Evolutionary conservation across 148 eudicot species (phyloP).

Genomic region (Pouteria glomerata): DNA sequence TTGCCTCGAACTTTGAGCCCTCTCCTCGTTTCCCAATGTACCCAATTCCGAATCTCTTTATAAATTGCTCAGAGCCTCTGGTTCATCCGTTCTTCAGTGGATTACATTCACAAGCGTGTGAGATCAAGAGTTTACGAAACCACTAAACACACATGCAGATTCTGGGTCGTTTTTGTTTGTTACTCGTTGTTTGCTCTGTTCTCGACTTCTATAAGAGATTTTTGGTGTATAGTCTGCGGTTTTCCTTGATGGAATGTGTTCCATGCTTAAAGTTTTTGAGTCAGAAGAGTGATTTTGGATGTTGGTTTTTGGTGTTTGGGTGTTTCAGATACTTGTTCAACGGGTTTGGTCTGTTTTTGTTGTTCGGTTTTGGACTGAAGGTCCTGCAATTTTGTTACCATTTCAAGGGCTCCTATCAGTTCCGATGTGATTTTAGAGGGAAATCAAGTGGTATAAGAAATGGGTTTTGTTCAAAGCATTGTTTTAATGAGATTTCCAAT

Average conservation of each 20-base stretch:
- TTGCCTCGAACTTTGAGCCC: not conserved
- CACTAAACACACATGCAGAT: not conserved
- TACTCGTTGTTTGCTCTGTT: constrained; percentile 30
- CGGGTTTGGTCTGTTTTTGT: constrained; percentile 27
- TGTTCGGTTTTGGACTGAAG: constrained; percentile 40
- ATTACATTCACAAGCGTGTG: too few relatives aligned
- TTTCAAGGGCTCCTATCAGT: constrained; percentile 18
- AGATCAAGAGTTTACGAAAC: too few relatives aligned
- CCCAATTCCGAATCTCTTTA: not conserved
- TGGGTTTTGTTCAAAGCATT: constrained; percentile 23
- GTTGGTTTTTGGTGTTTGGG: constrained; percentile 46
- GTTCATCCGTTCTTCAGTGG: too few relatives aligned
- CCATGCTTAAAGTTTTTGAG: constrained; percentile 38
- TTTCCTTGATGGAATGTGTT: constrained; percentile 47
- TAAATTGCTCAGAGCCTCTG: too few relatives aligned
- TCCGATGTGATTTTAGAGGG: constrained; percentile 23
- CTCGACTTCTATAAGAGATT: constrained; percentile 33
- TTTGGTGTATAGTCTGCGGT: constrained; percentile 21
- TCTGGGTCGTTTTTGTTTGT: constrained; percentile 13
- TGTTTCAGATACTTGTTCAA: constrained; percentile 33
- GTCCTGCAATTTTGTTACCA: constrained; percentile 26
- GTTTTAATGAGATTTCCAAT: constrained; percentile 14
- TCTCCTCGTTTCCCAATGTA: not conserved
- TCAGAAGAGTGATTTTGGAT: constrained; percentile 41
- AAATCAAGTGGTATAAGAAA: constrained; percentile 27